A percentile compares a stretch with the other conserved stretches of the same genome.
Conservation (phyloP, 805 yeast genomes). For the Wickerhamiella sergipiensis region DNA sequence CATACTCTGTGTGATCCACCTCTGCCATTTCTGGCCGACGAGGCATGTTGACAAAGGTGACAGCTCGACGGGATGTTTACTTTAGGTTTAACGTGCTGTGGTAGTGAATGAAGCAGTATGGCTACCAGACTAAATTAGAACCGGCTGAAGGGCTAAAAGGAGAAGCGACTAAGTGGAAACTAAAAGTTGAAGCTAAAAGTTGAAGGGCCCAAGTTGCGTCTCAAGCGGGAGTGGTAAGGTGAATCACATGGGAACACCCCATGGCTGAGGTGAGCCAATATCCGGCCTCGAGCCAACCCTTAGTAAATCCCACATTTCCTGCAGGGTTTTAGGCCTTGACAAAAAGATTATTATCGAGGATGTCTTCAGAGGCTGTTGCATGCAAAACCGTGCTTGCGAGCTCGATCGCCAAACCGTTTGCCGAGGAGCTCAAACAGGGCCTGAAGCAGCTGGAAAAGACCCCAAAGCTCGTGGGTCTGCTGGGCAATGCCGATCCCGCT, state of each 20-base stretch:
- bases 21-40: slow-evolving; percentile 17
- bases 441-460: slow-evolving; percentile 38
- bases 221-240: too few species aligned
- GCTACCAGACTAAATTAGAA: too few species aligned
- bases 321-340: neutral
- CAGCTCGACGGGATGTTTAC: neutral
- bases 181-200: too few species aligned
- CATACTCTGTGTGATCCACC: slow-evolving; percentile 33
- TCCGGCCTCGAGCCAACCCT: too few species aligned
- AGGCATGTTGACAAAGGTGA: neutral
- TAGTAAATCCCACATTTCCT: neutral
- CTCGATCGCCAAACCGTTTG: slow-evolving; percentile 68
- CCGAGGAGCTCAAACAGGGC: slow-evolving; percentile 51
- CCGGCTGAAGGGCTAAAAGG: too few species aligned
- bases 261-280: too few species aligned
- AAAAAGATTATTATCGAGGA: neutral
- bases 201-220: too few species aligned
- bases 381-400: slow-evolving; percentile 66
- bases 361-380: slow-evolving; percentile 7
- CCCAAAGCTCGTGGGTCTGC: slow-evolving; percentile 78
- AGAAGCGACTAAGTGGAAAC: too few species aligned
- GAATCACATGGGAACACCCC: too few species aligned
- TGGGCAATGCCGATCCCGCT: slow-evolving; percentile 91
- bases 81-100: too few species aligned
- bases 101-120: too few species aligned